These are phyloP conservation scores for Trichomonas vaginalis DNA, from an alignment of 208 protist genomes.

Conservation along the genomic window DNA sequence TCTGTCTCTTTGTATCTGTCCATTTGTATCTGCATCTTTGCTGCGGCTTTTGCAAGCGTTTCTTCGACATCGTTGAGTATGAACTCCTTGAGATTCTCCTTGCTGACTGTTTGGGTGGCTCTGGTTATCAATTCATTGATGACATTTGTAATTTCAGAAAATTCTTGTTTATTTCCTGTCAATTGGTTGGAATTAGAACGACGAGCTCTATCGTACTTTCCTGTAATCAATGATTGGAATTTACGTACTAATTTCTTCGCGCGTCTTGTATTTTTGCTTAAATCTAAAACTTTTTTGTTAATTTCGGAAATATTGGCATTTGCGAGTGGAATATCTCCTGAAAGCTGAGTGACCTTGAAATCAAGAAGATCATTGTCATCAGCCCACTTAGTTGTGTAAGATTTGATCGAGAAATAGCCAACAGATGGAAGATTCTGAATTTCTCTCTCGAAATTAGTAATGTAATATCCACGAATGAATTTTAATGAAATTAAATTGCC, in stretches of 20 bases:
- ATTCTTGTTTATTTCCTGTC: not conserved
- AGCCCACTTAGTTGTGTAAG: not conserved
- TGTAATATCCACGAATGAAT: not conserved
- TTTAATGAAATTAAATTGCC: not conserved
- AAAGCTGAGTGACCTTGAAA: not conserved
- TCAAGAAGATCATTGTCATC: not conserved
- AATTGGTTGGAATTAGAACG: not conserved
- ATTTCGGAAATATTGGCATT: not conserved
- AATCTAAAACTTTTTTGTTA: not conserved
- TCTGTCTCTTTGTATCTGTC: not conserved
- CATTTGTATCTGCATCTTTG: not conserved
- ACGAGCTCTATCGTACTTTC: not conserved
- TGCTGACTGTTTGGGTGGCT: not conserved
- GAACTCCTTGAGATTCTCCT: not conserved
- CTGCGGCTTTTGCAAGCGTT: not conserved
- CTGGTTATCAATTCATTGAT: not conserved
- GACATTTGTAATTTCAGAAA: not conserved
- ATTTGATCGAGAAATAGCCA: not conserved
- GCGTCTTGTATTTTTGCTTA: not conserved
- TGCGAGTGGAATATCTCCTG: not conserved
- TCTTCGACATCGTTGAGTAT: not conserved
- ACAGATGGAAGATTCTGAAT: not conserved
- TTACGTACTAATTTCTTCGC: not conserved
- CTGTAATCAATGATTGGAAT: not conserved
- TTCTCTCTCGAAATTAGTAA: not conserved